Percentiles rank a stretch among this genome's conserved stretches.
Evolutionary conservation across 768 basidiomycete genomes (phyloP).

Genomic region (Bullera alba): DNA sequence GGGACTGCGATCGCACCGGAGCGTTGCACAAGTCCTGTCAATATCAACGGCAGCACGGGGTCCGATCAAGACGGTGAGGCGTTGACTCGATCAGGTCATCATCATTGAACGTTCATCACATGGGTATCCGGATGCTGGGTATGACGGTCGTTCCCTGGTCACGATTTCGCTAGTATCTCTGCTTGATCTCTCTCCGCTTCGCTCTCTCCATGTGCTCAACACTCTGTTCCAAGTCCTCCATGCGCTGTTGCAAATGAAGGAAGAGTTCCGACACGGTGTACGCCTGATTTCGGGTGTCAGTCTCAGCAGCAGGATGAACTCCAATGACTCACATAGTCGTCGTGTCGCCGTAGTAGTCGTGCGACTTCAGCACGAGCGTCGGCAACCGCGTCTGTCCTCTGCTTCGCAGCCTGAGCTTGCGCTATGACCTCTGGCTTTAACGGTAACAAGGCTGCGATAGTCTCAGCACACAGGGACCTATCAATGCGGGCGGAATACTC

Average conservation of each 20-base stretch:
- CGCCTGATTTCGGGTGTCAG: background rate
- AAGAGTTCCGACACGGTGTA: conserved; percentile 27
- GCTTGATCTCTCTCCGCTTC: conserved; percentile 19
- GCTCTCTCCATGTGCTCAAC: conserved; percentile 18
- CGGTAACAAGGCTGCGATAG: conserved; percentile 20
- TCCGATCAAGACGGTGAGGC: too few species aligned
- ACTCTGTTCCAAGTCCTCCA: conserved; percentile 28
- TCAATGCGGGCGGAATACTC: background rate
- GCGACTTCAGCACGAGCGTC: conserved; percentile 12
- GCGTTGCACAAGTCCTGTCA: too few species aligned
- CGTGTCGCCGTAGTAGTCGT: conserved; percentile 25
- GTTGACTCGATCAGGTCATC: too few species aligned
- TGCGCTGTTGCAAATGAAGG: conserved; percentile 24
- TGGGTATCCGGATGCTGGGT: too few species aligned
- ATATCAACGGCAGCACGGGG: too few species aligned
- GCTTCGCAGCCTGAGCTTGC: background rate
- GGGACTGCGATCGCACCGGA: too few species aligned
- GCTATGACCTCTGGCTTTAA: conserved; percentile 5
- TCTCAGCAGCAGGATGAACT: too few species aligned
- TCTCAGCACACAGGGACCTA: background rate
- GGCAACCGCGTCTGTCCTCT: conserved; percentile 7
- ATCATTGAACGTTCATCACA: too few species aligned
- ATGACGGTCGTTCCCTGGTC: background rate
- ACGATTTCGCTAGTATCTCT: too few species aligned
- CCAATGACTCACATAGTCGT: conserved; percentile 25